Evolutionary conservation across 371 early-diverging fungal species (phyloP).

Genomic region (Nematocida major): DNA sequence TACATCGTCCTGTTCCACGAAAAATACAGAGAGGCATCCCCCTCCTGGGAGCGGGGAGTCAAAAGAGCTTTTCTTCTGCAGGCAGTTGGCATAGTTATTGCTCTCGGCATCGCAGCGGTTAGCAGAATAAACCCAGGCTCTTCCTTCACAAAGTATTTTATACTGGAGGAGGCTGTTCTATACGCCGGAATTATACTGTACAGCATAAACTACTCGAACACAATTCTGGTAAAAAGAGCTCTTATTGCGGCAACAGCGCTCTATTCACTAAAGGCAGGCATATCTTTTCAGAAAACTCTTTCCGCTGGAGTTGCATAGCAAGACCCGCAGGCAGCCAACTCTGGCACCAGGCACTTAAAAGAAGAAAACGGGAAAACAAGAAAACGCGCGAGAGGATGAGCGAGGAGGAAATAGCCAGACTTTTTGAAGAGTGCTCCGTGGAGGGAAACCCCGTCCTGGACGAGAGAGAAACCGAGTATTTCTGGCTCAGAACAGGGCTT

Average conservation of each 20-base stretch:
- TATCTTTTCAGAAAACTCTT: too few species aligned
- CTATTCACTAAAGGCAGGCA: background rate
- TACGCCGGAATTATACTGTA: background rate
- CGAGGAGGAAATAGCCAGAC: background rate
- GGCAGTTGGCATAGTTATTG: background rate
- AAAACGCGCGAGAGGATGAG: background rate
- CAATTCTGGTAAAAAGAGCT: background rate
- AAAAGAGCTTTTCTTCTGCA: too few species aligned
- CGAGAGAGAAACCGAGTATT: background rate
- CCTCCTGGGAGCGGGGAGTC: too few species aligned
- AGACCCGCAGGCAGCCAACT: too few species aligned
- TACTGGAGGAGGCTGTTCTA: background rate
- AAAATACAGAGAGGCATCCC: background rate
- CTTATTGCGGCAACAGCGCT: background rate
- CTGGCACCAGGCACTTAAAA: too few species aligned
- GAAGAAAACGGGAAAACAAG: too few species aligned
- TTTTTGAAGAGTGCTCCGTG: conserved; percentile 1
- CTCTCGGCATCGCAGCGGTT: background rate
- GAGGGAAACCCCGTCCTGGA: background rate
- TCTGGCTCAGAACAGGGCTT: background rate
- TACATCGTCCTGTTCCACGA: background rate
- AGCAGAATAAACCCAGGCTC: background rate
- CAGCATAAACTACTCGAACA: background rate
- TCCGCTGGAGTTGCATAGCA: too few species aligned
- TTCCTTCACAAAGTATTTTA: background rate